phyloP scores from a whole-genome alignment of 1,284 basidiomycete species.

The Fomitopsis palustris region DNA sequence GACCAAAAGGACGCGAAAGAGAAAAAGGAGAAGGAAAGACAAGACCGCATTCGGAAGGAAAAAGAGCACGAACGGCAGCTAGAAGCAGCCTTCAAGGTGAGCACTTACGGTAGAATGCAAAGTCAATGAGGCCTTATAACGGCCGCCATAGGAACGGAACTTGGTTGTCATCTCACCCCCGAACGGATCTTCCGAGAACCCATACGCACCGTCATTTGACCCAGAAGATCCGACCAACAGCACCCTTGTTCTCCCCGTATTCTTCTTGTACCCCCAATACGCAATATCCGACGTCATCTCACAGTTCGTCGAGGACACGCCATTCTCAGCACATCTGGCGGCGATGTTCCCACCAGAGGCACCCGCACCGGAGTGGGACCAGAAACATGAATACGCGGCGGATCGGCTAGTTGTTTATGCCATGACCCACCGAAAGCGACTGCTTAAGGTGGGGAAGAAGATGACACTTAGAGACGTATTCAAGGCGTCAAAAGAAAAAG shows the following conservation, averaged over 20 bases:
- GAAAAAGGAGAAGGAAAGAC: conserved; percentile 45
- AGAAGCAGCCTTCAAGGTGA: conserved; percentile 58
- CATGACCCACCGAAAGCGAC: conserved; percentile 68
- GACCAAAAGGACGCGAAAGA: conserved; percentile 47
- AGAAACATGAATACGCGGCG: conserved; percentile 66
- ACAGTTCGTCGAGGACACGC: conserved; percentile 82
- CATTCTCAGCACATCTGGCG: conserved; percentile 77
- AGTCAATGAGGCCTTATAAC: background rate
- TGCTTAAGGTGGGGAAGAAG: conserved; percentile 89
- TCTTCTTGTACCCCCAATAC: conserved; percentile 92
- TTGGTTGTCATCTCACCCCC: conserved; percentile 56
- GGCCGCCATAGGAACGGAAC: conserved; percentile 53
- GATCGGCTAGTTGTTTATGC: conserved; percentile 79
- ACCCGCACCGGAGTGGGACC: conserved; percentile 75
- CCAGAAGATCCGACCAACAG: conserved; percentile 49
- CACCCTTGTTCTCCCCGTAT: conserved; percentile 81
- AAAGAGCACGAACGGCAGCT: conserved; percentile 45
- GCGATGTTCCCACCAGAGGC: conserved; percentile 78
- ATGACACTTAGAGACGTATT: conserved; percentile 82
- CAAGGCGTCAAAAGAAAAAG: conserved; percentile 54
- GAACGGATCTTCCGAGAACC: conserved; percentile 51
- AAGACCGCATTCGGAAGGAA: conserved; percentile 46
- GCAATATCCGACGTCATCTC: conserved; percentile 86
- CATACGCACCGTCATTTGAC: conserved; percentile 62
- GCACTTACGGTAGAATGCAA: conserved; percentile 11